Conservation (phyloP, 805 yeast genomes). For the Candida sonorensis region DNA sequence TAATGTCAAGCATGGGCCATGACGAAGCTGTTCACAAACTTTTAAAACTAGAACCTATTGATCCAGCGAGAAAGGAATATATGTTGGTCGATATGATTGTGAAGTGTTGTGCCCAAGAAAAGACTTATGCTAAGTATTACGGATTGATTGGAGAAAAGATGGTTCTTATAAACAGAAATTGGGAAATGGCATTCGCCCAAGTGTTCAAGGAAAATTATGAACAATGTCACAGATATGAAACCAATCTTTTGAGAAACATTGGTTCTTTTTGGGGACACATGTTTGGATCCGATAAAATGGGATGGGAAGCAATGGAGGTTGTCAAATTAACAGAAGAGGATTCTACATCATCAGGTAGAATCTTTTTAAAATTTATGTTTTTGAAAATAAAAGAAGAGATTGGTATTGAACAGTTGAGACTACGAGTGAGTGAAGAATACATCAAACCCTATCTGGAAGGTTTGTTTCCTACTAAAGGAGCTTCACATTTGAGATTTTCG, state of each 20-base stretch:
- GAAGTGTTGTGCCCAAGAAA: constrained; percentile 79
- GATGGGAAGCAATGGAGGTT: constrained; percentile 51
- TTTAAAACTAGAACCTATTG: constrained; percentile 38
- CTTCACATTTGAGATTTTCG: constrained; percentile 59
- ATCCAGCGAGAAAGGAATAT: constrained; percentile 35
- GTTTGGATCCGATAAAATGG: constrained; percentile 61
- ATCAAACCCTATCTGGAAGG: constrained; percentile 44
- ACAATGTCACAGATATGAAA: constrained; percentile 59
- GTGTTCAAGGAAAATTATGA: constrained; percentile 53
- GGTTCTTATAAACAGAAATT: constrained; percentile 39
- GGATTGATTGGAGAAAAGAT: constrained; percentile 72
- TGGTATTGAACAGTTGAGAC: constrained; percentile 48
- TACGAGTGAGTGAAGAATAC: constrained; percentile 45
- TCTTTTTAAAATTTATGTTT: constrained; percentile 73
- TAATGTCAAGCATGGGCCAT: constrained; percentile 85
- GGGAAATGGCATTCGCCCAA: constrained; percentile 49
- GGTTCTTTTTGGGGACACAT: constrained; percentile 85
- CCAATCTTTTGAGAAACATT: constrained; percentile 66
- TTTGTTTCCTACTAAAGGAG: constrained; percentile 55
- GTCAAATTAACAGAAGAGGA: constrained; percentile 61
- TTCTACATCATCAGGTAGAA: constrained; percentile 76
- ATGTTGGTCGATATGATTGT: constrained; percentile 66
- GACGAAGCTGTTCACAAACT: constrained; percentile 92
- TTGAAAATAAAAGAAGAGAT: constrained; percentile 73
- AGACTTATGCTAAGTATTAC: constrained; percentile 78